These are phyloP conservation scores for Saccharomyces jurei DNA, from an alignment of 805 yeast species.

Conservation along the genomic window DNA sequence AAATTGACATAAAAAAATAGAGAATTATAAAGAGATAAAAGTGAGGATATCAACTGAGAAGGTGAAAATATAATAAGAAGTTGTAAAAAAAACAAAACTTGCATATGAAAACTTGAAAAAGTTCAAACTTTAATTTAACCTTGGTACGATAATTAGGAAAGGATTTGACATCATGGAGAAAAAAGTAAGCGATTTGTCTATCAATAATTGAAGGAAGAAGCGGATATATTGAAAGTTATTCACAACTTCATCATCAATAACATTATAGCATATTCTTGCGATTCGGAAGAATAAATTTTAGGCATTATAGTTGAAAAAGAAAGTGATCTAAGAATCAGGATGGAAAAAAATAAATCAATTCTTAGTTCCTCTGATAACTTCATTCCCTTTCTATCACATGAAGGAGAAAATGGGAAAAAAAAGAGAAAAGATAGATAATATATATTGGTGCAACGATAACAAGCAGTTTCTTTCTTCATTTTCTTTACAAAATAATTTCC, in stretches of 20 bases:
- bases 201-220: not conserved
- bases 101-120: not conserved
- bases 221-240: not conserved
- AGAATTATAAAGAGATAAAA: not conserved
- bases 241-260: not conserved
- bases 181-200: not conserved
- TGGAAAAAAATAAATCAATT: not conserved
- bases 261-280: not conserved
- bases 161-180: not conserved
- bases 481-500: conserved; percentile 41
- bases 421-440: not conserved
- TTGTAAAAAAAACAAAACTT: not conserved
- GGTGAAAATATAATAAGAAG: not conserved
- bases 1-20: not conserved
- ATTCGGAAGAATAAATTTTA: not conserved
- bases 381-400: not conserved
- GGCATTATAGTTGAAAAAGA: not conserved
- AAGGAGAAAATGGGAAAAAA: not conserved
- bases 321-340: not conserved
- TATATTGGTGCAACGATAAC: not conserved
- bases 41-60: not conserved
- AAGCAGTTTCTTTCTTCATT: not conserved
- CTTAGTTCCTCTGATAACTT: not conserved
- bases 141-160: not conserved
- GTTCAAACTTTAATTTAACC: not conserved